phyloP scores from a whole-genome alignment of 1,284 basidiomycete genomes.

The Abortiporus biennis region DNA sequence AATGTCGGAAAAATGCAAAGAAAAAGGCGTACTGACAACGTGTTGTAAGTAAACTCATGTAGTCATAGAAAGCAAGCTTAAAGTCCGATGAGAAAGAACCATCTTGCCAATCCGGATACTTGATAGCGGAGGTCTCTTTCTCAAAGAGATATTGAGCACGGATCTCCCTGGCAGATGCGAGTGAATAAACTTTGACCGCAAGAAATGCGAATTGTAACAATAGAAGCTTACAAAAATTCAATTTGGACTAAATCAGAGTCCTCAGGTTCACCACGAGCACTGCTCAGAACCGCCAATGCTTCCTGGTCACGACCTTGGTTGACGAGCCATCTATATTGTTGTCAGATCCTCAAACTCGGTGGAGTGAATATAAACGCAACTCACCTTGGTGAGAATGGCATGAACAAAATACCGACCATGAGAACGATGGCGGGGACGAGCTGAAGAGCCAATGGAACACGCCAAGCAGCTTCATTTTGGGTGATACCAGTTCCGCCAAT shows the following conservation, averaged over 20 bases:
- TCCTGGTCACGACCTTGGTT: slow-evolving; percentile 73
- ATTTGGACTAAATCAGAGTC: slow-evolving; percentile 67
- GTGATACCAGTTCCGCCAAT: slow-evolving; percentile 53
- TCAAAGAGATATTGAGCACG: slow-evolving; percentile 75
- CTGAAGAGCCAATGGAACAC: slow-evolving; percentile 72
- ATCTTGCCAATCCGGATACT: slow-evolving; percentile 64
- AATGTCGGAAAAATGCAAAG: not conserved
- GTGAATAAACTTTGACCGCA: not conserved
- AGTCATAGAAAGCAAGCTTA: slow-evolving; percentile 54
- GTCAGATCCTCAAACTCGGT: not conserved
- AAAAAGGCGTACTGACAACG: slow-evolving; percentile 32
- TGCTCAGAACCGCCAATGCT: slow-evolving; percentile 58
- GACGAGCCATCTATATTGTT: slow-evolving; percentile 54
- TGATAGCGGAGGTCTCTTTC: slow-evolving; percentile 48
- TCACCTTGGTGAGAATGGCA: slow-evolving; percentile 66
- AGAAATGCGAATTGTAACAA: not conserved
- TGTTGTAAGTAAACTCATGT: slow-evolving; percentile 47
- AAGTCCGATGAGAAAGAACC: slow-evolving; percentile 49
- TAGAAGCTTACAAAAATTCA: slow-evolving; percentile 59
- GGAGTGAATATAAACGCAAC: slow-evolving; percentile 6
- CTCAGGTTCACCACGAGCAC: slow-evolving; percentile 48
- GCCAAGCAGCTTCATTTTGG: slow-evolving; percentile 69
- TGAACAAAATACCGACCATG: slow-evolving; percentile 57
- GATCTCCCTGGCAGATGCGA: slow-evolving; percentile 57
- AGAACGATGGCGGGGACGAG: slow-evolving; percentile 68